Base-by-base conservation (phyloP, 257 asterid genomes). In the Solanum paucissectum region DNA sequence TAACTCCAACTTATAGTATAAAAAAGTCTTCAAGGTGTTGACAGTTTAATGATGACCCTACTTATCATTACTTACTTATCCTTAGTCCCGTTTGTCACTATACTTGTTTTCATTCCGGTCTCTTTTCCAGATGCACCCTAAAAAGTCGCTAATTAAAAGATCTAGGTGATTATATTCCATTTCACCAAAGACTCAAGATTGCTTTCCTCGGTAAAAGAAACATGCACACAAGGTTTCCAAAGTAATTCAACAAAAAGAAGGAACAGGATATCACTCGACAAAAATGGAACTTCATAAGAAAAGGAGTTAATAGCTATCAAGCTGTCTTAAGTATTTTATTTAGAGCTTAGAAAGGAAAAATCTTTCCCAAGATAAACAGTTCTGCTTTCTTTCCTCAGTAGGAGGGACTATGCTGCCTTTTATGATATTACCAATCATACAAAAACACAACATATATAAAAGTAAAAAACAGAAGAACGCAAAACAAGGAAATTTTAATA, bases 1-100 rank as follows among this genome's bases (percentile, higher is more conserved):
- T 8, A 83, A 88, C 88, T 88, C 88, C 91, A 90, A 88, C 89
- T 79, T 86, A 87, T 81, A 69, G 73, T 25, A 87, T 49, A 32
- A 60, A 86, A 44, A 76, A 77, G 84, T 79, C 64, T 82, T 7
- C 85, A 37, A 76, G 82, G 83, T 74, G 71, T 69, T 77, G 76
- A 79, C 36, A 74, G 81, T 25, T 46, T 37, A 42, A 75, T 37
- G 32, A 75, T 37, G 32, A 64, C 66, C 83, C 68, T 42, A 88
- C 69, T 32, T 40, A 64, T 55, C 60, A 38, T 52, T 20, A 34
- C 25, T 6, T 79, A 52, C 25, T 18, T 79, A 52, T 16, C 32
- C 18, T 72, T 83, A 40, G n/a, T 76, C 37, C 37, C 8, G 3
- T 40, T 44, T 79, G 66, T 46, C 62, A 79, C 40, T 44, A 79